Evolutionary conservation across 768 basidiomycete species (phyloP), one percentile per base, ranked within the genome.

Genomic region (Chlorophyllum brunneum): DNA sequence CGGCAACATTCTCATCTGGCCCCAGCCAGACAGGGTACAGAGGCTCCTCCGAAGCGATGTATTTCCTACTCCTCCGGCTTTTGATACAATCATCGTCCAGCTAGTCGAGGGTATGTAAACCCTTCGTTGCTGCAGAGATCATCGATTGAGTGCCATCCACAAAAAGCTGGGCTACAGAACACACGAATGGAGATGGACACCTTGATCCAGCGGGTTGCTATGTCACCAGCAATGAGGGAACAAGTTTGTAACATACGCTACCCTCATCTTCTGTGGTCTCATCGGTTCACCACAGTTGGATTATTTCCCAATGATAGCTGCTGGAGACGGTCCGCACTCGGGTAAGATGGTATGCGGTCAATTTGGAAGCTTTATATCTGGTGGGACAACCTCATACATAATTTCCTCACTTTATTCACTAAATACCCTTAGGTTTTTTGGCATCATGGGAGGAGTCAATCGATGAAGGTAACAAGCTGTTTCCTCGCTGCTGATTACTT

Each of bases 301-400:
- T 40, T 53, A 66, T 48, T 66, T 66, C 51, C 65, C 65, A 3
- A 64, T 64, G 63, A 66, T 66, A 46, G 59, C 62, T 16, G 65
- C 63, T 40, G 65, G 65, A 1, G 59, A 63, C 13, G 65, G 65
- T 22, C 57, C 54, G 33, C 59, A 66, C 41, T 57, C 56, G 29
- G 65, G 65, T 2, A 63, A 63, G 48, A 64, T 64, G 65, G 59
- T 66, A 5, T 59, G 62, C 37, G 65, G 65, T 5, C 65, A 66
- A 37, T 66, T 66, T 47, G 65, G 65, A 15, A 63, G 63, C 29
- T 67, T 65, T 42, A 64, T 67, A 43, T 63, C 62, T 40, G 65
- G 58, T 56, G 30, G 30, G 43, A n/a, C 5, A 16, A n/a, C 16
- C 3, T 22, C 23, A n/a, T 15, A 34, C 7, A 5, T 4, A 7